Evolutionary conservation across 495 filamentous ascomycete genomes (phyloP).

Genomic region (Massariosphaeria phaeospora): DNA sequence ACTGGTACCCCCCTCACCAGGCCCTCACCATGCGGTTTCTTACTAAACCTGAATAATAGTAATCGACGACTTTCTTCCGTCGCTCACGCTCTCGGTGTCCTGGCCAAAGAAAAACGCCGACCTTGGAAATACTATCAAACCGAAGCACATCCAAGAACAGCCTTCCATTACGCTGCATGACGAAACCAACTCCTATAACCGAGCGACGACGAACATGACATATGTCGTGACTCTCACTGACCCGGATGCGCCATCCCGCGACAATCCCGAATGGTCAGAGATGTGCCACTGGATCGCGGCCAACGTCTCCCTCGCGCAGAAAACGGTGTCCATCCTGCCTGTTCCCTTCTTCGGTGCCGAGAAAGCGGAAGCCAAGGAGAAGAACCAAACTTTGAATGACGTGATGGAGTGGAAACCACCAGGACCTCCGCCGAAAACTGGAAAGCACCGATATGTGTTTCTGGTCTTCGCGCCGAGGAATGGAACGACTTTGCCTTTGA

Average conservation of each 20-base stretch:
- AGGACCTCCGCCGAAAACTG: slow-evolving; percentile 58
- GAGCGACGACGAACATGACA: slow-evolving; percentile 27
- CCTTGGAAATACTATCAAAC: slow-evolving; percentile 59
- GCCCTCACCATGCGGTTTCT: slow-evolving; percentile 11
- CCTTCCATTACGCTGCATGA: slow-evolving; percentile 47
- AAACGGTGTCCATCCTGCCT: slow-evolving; percentile 18
- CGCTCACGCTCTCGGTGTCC: slow-evolving; percentile 47
- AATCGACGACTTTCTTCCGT: slow-evolving; percentile 58
- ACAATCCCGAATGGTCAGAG: slow-evolving; percentile 62
- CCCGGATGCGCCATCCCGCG: slow-evolving; percentile 63
- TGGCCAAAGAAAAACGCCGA: slow-evolving; percentile 48
- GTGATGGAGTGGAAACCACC: slow-evolving; percentile 58
- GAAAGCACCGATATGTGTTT: slow-evolving; percentile 66
- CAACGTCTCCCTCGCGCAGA: slow-evolving; percentile 33
- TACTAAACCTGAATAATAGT: slow-evolving; percentile 43
- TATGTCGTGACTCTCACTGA: slow-evolving; percentile 57
- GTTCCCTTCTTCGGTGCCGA: slow-evolving; percentile 8
- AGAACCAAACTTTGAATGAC: slow-evolving; percentile 36
- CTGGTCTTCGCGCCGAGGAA: slow-evolving; percentile 48
- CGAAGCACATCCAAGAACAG: slow-evolving; percentile 46
- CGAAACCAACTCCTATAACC: slow-evolving; percentile 9
- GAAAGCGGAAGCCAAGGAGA: neutral
- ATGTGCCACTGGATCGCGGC: slow-evolving; percentile 68
- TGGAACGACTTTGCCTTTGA: slow-evolving; percentile 38
- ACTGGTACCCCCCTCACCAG: slow-evolving; percentile 42